Percentiles rank a stretch among this genome's conserved stretches.
Conservation (phyloP, 768 basidiomycete species). For the Polyporus arcularius region DNA sequence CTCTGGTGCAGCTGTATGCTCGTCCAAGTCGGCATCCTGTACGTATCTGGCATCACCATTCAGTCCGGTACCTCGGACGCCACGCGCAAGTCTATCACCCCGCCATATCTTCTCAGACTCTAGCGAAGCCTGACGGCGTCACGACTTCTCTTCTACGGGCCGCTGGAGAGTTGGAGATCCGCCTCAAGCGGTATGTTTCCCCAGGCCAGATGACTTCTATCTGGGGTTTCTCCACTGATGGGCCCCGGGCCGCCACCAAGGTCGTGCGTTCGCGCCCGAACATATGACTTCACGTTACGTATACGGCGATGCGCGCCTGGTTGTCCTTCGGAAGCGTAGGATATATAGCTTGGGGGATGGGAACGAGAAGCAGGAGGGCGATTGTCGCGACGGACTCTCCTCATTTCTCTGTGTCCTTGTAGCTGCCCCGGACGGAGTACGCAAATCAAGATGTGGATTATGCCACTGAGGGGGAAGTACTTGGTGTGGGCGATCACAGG, state of each 20-base stretch:
- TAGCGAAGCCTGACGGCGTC: neutral
- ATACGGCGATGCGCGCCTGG: constrained; percentile 11
- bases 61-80: no score
- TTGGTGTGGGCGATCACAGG: constrained; percentile 44
- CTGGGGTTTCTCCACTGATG: neutral
- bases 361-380: neutral
- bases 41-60: no score
- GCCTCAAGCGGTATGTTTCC: neutral
- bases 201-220: constrained; percentile 4
- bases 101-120: neutral
- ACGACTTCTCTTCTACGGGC: neutral
- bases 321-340: neutral
- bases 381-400: neutral
- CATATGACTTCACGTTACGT: constrained; percentile 9
- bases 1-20: no score
- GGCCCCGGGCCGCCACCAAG: constrained; percentile 6
- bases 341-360: constrained; percentile 5
- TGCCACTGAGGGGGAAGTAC: constrained; percentile 37
- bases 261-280: constrained; percentile 2
- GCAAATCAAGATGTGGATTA: constrained; percentile 35
- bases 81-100: neutral
- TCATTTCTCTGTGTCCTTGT: neutral
- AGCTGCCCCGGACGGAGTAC: neutral
- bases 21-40: no score
- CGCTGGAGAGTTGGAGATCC: neutral